A percentile compares a stretch with the other conserved stretches of the same genome.
Conservation (phyloP, 2,329 filamentous ascomycete species). For the Aspergillus ruber region DNA sequence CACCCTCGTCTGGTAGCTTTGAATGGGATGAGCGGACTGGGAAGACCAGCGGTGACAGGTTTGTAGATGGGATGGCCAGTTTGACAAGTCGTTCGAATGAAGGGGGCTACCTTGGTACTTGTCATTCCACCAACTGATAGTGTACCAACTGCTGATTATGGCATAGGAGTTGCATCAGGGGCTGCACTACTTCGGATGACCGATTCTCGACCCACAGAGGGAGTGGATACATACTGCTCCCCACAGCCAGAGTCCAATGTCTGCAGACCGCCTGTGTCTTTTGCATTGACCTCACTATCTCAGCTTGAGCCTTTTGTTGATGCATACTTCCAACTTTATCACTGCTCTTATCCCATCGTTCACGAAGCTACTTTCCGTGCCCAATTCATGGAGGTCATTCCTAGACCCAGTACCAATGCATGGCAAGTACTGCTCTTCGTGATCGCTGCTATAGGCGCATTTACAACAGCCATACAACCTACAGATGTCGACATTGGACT, state of each 20-base stretch:
- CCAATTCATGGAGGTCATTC: constrained; percentile 30
- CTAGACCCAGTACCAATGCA: constrained; percentile 21
- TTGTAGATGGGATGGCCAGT: constrained; percentile 14
- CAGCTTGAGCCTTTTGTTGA: constrained; percentile 19
- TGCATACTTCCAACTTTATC: constrained; percentile 33
- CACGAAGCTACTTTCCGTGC: constrained; percentile 37
- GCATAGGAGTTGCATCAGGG: constrained; percentile 11
- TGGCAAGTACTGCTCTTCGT: constrained; percentile 33
- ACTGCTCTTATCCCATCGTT: constrained; percentile 33
- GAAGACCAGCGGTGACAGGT: constrained; percentile 4
- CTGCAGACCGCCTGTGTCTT: constrained; percentile 2
- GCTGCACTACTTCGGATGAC: constrained; percentile 11
- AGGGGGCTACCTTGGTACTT: constrained; percentile 13
- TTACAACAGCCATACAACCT: constrained; percentile 16
- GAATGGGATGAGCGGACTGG: constrained; percentile 14
- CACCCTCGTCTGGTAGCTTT: constrained; percentile 28
- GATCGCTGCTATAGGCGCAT: constrained; percentile 30
- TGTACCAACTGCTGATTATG: background rate
- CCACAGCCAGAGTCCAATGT: background rate
- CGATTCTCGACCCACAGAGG: constrained; percentile 3
- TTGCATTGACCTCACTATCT: constrained; percentile 3
- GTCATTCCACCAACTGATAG: too few relatives aligned
- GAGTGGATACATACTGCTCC: background rate
- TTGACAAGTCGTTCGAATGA: constrained; percentile 8
- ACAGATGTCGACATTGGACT: constrained; percentile 28